Conservation (phyloP, 495 filamentous ascomycete species). For the Penicillium simplicissimum region DNA sequence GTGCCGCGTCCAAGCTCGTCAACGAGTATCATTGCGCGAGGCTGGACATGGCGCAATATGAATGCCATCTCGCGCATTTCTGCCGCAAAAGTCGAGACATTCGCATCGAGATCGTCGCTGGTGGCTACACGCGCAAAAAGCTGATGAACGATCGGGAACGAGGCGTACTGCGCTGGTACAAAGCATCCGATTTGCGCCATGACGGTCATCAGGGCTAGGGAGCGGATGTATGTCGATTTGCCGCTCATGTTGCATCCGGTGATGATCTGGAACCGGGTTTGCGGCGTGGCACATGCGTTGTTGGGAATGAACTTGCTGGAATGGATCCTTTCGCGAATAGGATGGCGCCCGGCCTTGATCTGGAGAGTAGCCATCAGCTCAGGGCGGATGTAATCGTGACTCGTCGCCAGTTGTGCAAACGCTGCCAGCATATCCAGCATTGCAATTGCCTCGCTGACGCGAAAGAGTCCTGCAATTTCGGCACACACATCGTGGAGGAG, state of each 20-base stretch:
- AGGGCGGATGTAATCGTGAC: constrained; percentile 78
- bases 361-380: constrained; percentile 72
- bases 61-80: constrained; percentile 97
- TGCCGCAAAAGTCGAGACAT: constrained; percentile 87
- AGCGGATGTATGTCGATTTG: constrained; percentile 94
- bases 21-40: constrained; percentile 76
- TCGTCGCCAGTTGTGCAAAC: constrained; percentile 77
- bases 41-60: constrained; percentile 77
- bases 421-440: constrained; percentile 88
- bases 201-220: constrained; percentile 77
- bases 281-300: constrained; percentile 78
- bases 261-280: constrained; percentile 84
- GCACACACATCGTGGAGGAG: constrained; percentile 66
- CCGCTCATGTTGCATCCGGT: constrained; percentile 99
- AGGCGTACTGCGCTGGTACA: constrained; percentile 81
- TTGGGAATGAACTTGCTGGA: constrained; percentile 75
- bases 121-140: constrained; percentile 85
- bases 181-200: constrained; percentile 95
- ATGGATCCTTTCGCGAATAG: constrained; percentile 76
- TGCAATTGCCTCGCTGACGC: constrained; percentile 81
- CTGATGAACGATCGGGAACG: constrained; percentile 76
- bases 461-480: constrained; percentile 70
- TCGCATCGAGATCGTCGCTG: constrained; percentile 86
- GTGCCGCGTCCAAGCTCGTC: constrained; percentile 95
- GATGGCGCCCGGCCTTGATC: constrained; percentile 80